Percentiles rank a stretch among this genome's conserved stretches.
phyloP scores from a whole-genome alignment of 352 stramenopile species.

The Globisporangium rhizosaccharum region DNA sequence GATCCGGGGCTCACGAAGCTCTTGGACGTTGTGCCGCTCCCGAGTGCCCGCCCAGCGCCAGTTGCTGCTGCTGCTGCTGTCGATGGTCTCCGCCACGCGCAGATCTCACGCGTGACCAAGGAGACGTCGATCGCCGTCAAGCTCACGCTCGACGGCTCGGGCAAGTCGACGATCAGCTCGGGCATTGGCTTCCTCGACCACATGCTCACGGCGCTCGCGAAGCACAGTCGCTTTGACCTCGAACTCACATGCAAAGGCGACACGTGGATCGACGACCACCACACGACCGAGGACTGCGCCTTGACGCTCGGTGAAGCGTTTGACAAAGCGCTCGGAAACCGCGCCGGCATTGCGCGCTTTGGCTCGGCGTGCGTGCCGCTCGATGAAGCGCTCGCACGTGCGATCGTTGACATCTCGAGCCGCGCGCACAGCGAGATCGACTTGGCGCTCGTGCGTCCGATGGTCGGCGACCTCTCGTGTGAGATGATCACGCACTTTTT shows the following conservation, averaged over 20 bases:
- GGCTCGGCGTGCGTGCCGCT: constrained; percentile 85
- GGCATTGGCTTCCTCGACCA: constrained; percentile 92
- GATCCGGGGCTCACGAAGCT: constrained; percentile 74
- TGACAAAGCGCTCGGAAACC: constrained; percentile 87
- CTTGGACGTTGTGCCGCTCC: constrained; percentile 63
- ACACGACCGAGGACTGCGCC: constrained; percentile 94
- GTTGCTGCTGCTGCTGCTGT: not conserved
- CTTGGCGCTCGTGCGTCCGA: constrained; percentile 81
- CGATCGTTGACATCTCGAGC: constrained; percentile 94
- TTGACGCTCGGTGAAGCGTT: constrained; percentile 92
- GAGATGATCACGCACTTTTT: constrained; percentile 97
- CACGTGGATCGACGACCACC: constrained; percentile 96
- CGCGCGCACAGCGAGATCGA: constrained; percentile 89
- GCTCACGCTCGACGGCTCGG: constrained; percentile 86
- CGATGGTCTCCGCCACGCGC: constrained; percentile 23
- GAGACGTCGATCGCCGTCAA: constrained; percentile 92
- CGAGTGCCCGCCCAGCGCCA: not conserved
- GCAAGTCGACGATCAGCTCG: constrained; percentile 79
- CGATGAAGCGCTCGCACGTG: constrained; percentile 88
- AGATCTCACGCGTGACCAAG: constrained; percentile 85
- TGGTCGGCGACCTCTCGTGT: constrained; percentile 81
- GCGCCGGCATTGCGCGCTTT: constrained; percentile 86
- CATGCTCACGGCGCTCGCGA: constrained; percentile 85
- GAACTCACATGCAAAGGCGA: constrained; percentile 89
- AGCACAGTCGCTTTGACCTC: constrained; percentile 90